Conservation (phyloP, 139 green algal species). For the Marvania coccoides region DNA sequence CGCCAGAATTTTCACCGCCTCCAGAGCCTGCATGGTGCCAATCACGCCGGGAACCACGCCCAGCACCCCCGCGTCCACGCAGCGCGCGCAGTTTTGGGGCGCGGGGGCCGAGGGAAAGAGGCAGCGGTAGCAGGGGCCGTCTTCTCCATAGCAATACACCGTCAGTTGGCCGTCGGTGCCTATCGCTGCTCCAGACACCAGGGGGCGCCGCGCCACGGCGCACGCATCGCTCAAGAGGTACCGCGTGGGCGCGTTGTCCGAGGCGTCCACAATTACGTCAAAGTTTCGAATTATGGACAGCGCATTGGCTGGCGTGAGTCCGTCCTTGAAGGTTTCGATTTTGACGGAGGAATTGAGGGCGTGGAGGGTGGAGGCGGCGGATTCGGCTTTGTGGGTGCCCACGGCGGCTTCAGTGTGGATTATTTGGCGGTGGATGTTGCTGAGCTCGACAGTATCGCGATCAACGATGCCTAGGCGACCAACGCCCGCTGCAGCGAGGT, state of each 20-base stretch:
- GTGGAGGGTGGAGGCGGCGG: slow-evolving; percentile 42
- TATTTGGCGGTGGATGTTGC: slow-evolving; percentile 85
- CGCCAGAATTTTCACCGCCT: slow-evolving; percentile 83
- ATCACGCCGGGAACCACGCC: slow-evolving; percentile 87
- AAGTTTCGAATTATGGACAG: slow-evolving; percentile 62
- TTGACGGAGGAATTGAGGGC: slow-evolving; percentile 62
- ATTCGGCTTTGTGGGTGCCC: slow-evolving; percentile 73
- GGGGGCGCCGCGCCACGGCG: slow-evolving; percentile 48
- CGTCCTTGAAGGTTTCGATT: slow-evolving; percentile 49
- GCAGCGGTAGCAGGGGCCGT: slow-evolving; percentile 80
- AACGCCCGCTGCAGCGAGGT: slow-evolving; percentile 78
- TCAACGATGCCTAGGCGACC: slow-evolving; percentile 76
- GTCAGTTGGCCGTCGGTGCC: slow-evolving; percentile 91
- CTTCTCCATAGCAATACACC: slow-evolving; percentile 68
- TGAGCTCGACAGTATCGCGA: slow-evolving; percentile 72
- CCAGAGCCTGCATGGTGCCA: slow-evolving; percentile 85
- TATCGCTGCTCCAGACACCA: slow-evolving; percentile 88
- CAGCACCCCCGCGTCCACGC: slow-evolving; percentile 86
- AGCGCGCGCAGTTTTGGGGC: slow-evolving; percentile 71
- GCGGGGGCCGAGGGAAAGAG: slow-evolving; percentile 79
- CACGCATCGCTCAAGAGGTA: slow-evolving; percentile 92
- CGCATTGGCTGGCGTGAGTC: slow-evolving; percentile 62
- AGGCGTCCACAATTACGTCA: slow-evolving; percentile 86
- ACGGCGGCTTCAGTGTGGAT: slow-evolving; percentile 64
- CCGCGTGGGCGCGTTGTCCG: slow-evolving; percentile 86